These are phyloP conservation scores for Leucosporidium scottii DNA, from an alignment of 768 basidiomycete species.

Conservation along the genomic window DNA sequence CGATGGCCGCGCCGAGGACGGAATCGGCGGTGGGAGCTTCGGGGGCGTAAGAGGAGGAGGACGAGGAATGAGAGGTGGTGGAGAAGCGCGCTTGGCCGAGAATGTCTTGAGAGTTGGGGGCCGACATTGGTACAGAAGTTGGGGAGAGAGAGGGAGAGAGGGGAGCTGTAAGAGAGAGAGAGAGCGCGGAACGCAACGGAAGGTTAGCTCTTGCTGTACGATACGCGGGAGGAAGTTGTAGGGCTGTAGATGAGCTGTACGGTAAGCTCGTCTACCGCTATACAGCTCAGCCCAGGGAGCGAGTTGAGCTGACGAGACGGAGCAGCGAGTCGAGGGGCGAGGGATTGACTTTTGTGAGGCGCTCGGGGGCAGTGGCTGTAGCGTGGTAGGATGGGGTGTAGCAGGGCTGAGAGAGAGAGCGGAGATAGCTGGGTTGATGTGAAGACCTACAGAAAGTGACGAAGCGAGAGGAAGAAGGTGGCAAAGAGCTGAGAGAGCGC, in stretches of 20 bases:
- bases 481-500: neutral
- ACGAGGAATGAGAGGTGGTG: slow-evolving; percentile 17
- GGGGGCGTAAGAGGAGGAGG: slow-evolving; percentile 8
- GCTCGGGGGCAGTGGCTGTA: too few relatives aligned
- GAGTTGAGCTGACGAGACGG: neutral
- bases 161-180: neutral
- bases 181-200: neutral
- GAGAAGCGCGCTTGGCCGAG: slow-evolving; percentile 31
- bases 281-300: neutral
- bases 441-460: neutral
- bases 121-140: slow-evolving; percentile 7
- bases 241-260: neutral
- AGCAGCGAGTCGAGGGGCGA: neutral
- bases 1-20: slow-evolving; percentile 72
- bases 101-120: slow-evolving; percentile 31
- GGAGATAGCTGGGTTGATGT: too few relatives aligned
- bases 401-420: too few relatives aligned
- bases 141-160: neutral
- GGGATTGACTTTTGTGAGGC: neutral
- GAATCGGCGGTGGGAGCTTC: slow-evolving; percentile 70
- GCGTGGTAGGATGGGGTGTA: too few relatives aligned
- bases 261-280: neutral
- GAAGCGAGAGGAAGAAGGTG: neutral
- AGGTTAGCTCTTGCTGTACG: neutral
- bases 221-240: neutral